Percentiles rank a stretch among this genome's conserved stretches.
Conservation (phyloP, 108 stramenopile genomes). For the Conticribra weissflogii region DNA sequence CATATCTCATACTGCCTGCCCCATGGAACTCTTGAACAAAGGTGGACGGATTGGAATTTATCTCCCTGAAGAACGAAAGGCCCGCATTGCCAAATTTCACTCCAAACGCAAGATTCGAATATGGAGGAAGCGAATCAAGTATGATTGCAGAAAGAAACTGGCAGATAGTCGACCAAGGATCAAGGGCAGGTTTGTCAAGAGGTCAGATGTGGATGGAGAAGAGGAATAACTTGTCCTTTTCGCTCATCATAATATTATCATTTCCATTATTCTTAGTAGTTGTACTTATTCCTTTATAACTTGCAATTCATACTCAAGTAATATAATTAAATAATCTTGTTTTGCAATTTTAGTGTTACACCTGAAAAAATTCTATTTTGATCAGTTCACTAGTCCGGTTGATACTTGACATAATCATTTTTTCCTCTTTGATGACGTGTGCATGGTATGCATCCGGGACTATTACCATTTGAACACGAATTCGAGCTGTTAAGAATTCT, state of each 20-base stretch:
- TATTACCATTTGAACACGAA: too few relatives aligned
- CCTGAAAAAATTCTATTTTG: too few relatives aligned
- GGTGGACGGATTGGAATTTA: slow-evolving; percentile 94
- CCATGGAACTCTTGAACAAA: slow-evolving; percentile 87
- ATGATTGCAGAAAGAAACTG: slow-evolving; percentile 98
- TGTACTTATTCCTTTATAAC: not conserved
- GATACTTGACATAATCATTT: too few relatives aligned
- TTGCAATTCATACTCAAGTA: not conserved
- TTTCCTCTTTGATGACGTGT: too few relatives aligned
- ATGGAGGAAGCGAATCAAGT: slow-evolving; percentile 99
- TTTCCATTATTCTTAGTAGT: too few relatives aligned
- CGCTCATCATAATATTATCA: too few relatives aligned
- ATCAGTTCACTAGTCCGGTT: too few relatives aligned
- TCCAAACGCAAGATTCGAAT: slow-evolving; percentile 93
- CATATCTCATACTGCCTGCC: slow-evolving; percentile 61
- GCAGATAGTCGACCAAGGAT: slow-evolving; percentile 98
- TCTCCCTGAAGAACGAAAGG: slow-evolving; percentile 90
- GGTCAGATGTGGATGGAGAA: slow-evolving; percentile 49
- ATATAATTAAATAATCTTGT: not conserved
- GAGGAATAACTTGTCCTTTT: too few relatives aligned
- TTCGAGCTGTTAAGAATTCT: too few relatives aligned
- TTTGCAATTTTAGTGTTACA: not conserved
- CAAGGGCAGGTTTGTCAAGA: slow-evolving; percentile 97
- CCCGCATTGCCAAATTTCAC: slow-evolving; percentile 95
- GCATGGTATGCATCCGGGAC: too few relatives aligned